Evolutionary conservation across 352 stramenopile species (phyloP), one percentile per base, ranked within the genome.

Genomic region (Pythium monospermum): DNA sequence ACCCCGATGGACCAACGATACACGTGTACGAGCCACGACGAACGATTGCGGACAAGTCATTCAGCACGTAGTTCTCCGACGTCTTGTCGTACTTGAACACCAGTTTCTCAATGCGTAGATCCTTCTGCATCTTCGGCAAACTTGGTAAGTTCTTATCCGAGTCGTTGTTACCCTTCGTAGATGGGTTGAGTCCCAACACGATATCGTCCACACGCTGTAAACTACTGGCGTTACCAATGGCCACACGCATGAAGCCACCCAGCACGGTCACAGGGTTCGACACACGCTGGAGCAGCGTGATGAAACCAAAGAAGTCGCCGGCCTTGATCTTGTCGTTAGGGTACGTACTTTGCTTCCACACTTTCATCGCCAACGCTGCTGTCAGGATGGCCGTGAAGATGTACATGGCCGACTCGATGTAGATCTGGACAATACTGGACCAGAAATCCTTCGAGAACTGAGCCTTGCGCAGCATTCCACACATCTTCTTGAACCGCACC

Each of bases 361-460:
- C 84, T 46, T 94, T 94, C 71, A 91, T 88, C 0, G 84, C 71
- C 27, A 95, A 56, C 25, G 82, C 88, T 11, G 81, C 73, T 30
- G 79, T 93, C 76, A 95, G 89, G 56, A 93, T 85, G 6, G 83
- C 78, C 43, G 83, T 83, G 64, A 95, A 95, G 64, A 93, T 90
- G 64, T 88, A 94, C 84, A 95, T 95, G 21, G 78, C 80, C 32
- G 78, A 91, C 54, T 93, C 83, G 42, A 95, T 90, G 71, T 95
- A 92, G 44, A 95, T 95, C 64, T 95, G 84, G 52, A 95, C 84
- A 42, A 95, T 76, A 50, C 81, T 90, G 27, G 82, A 87, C 84
- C 84, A 95, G 41, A 95, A 92, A 49, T 93, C 82, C 57, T 94
- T 95, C 22, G 68, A 83, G 64, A 95, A 94, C 62, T 93, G 82